Percentiles rank a stretch among this genome's conserved stretches.
Evolutionary conservation across 163 green algal genomes (phyloP).

Genomic region (Coccomyxa subellipsoidea): DNA sequence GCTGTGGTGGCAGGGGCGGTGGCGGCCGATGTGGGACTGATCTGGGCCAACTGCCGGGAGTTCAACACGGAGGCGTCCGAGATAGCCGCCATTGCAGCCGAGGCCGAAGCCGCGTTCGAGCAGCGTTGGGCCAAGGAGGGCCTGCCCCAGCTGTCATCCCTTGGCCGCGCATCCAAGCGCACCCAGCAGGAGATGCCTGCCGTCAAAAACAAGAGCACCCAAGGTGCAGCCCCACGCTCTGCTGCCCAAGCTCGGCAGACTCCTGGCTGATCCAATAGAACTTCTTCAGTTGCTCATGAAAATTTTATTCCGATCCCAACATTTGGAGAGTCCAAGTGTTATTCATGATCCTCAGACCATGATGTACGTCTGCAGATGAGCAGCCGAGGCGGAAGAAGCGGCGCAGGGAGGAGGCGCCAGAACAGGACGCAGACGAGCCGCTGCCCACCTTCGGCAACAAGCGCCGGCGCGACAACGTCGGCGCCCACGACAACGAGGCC

Average conservation of each 20-base stretch:
- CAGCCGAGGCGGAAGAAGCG: neutral
- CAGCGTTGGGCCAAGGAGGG: neutral
- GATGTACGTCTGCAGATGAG: neutral
- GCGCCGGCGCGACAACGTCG: neutral
- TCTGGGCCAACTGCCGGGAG: conserved; percentile 48
- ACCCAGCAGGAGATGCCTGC: neutral
- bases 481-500: neutral
- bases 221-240: too few relatives aligned
- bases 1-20: conserved; percentile 3
- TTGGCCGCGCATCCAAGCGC: neutral
- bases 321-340: too few relatives aligned
- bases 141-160: neutral
- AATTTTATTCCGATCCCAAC: too few relatives aligned
- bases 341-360: neutral
- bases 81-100: conserved; percentile 19
- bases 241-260: too few relatives aligned
- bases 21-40: conserved; percentile 28
- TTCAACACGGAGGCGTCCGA: conserved; percentile 40
- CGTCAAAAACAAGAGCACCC: neutral
- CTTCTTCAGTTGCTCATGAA: too few relatives aligned
- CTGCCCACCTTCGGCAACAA: neutral
- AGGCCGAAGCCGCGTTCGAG: conserved; percentile 17
- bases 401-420: neutral
- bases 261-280: too few relatives aligned
- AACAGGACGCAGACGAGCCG: neutral